Evolutionary conservation across 2,329 filamentous ascomycete species (phyloP).

Genomic region (Sclerotinia nivalis): DNA sequence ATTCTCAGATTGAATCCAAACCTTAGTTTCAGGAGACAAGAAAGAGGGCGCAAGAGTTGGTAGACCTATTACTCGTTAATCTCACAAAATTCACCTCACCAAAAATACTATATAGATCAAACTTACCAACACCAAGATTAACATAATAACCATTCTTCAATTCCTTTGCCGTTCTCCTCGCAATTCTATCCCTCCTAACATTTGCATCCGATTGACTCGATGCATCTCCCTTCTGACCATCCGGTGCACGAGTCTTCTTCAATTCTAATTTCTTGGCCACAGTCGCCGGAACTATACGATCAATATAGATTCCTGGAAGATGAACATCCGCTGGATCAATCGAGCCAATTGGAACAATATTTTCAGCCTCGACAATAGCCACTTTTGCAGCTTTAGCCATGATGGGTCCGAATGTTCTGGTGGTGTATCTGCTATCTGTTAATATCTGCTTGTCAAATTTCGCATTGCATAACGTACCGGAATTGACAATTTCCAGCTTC

Average conservation of each 20-base stretch:
- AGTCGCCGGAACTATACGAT: slow-evolving; percentile 74
- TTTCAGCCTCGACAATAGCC: slow-evolving; percentile 80
- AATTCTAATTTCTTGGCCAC: slow-evolving; percentile 71
- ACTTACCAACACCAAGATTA: slow-evolving; percentile 72
- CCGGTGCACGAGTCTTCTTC: slow-evolving; percentile 55
- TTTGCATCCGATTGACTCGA: slow-evolving; percentile 53
- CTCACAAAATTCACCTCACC: too few relatives aligned
- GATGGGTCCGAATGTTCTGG: slow-evolving; percentile 70
- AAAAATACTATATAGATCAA: not conserved
- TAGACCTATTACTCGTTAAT: slow-evolving; percentile 64
- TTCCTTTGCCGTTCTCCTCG: slow-evolving; percentile 74
- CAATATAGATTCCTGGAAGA: slow-evolving; percentile 78
- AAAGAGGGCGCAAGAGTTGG: slow-evolving; percentile 82
- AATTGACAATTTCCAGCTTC: slow-evolving; percentile 68
- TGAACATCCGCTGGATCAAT: slow-evolving; percentile 74
- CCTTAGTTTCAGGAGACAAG: slow-evolving; percentile 65
- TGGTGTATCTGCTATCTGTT: slow-evolving; percentile 53
- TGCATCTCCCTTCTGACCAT: slow-evolving; percentile 76
- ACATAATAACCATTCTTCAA: slow-evolving; percentile 76
- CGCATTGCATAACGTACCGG: slow-evolving; percentile 4
- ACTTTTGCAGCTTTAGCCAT: slow-evolving; percentile 79
- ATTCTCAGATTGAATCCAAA: slow-evolving; percentile 87
- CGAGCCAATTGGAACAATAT: slow-evolving; percentile 73
- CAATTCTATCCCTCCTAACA: slow-evolving; percentile 68
- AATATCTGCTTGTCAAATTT: slow-evolving; percentile 34